Base-by-base conservation (phyloP, 2,329 filamentous ascomycete species). In the Penicillium concentricum region DNA sequence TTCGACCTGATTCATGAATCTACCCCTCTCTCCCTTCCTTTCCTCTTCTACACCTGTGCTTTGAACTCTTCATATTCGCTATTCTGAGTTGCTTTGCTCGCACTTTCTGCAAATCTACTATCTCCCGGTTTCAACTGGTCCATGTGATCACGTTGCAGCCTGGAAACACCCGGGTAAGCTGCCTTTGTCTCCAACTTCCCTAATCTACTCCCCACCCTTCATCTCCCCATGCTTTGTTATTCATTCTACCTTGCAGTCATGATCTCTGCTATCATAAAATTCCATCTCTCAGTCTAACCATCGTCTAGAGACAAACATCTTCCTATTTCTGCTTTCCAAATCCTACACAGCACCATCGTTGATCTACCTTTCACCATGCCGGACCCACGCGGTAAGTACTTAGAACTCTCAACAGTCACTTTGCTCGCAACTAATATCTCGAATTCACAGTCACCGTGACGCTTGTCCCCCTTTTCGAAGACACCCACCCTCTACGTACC, bases 371-470 rank as follows among this genome's bases (percentile, higher is more conserved):
- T 49, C 32, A 8, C 26, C 50, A 71, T 71, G 69, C 54, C 63
- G 50, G 61, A 62, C 38, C 53, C 44, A 56, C 60, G 59, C 58
- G 69, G 69, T 71, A 63, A 52, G 63, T 60, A 22, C 24, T 47
- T 5, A 28, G 10, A 26, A 30, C 12, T 16, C 26, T 26, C 3
- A 7, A 46, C 9, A 41, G 32, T 12, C 2, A 18, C 13, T 12
- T 42, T 22, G 15, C 37, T 43, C 16, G 24, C 20, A 35, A 10
- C 51, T 49, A 16, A 51, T 43, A 47, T 10, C 32, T 46, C 51
- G 62, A 34, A 66, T 35, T 22, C 47, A 46, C 57, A 78, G 76
- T 68, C 38, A 61, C 68, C 48, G 59, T 78, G 28, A 69, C 65
- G 20, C 69, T 78, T 20, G 47, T 60, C 48, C 69, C 72, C 9